Evolutionary conservation across 352 stramenopile species (phyloP).

Genomic region (Phytophthora colocasiae): DNA sequence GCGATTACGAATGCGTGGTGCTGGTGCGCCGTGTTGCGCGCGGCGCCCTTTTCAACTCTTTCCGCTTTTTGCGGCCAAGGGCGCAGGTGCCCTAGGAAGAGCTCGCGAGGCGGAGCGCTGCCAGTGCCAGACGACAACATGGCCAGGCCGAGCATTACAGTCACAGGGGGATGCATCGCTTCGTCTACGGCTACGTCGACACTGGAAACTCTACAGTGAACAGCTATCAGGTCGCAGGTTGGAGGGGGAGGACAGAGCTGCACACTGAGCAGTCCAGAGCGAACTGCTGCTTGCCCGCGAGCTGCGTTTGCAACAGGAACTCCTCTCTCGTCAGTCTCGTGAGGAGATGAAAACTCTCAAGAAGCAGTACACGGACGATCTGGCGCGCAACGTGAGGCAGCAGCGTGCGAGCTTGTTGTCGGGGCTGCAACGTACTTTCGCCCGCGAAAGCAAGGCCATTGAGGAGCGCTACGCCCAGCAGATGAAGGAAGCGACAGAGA

Average conservation of each 20-base stretch:
- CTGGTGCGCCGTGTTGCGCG: slow-evolving; percentile 55
- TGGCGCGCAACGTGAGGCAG: slow-evolving; percentile 67
- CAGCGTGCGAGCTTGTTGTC: slow-evolving; percentile 64
- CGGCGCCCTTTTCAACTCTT: slow-evolving; percentile 56
- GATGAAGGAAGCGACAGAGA: too few species aligned
- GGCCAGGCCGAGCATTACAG: not conserved
- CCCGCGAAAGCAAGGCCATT: too few species aligned
- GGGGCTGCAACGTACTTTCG: slow-evolving; percentile 63
- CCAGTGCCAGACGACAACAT: not conserved
- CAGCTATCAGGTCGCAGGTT: slow-evolving; percentile 7
- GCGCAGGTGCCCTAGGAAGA: slow-evolving; percentile 41
- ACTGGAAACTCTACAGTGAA: slow-evolving; percentile 1
- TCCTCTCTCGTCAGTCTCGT: slow-evolving; percentile 64
- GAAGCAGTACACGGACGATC: slow-evolving; percentile 69
- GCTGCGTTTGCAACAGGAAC: slow-evolving; percentile 74
- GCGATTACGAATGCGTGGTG: slow-evolving; percentile 56
- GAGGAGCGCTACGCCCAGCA: too few species aligned
- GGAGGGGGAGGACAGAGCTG: too few species aligned
- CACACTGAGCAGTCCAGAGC: too few species aligned
- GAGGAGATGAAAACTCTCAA: slow-evolving; percentile 70
- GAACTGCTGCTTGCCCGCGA: slow-evolving; percentile 64
- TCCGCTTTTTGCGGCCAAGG: slow-evolving; percentile 68
- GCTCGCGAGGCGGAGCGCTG: not conserved
- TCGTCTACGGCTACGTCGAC: slow-evolving; percentile 23
- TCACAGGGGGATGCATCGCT: slow-evolving; percentile 9